Conservation (phyloP, 2,329 filamentous ascomycete species). For the Sclerotinia trifoliorum region DNA sequence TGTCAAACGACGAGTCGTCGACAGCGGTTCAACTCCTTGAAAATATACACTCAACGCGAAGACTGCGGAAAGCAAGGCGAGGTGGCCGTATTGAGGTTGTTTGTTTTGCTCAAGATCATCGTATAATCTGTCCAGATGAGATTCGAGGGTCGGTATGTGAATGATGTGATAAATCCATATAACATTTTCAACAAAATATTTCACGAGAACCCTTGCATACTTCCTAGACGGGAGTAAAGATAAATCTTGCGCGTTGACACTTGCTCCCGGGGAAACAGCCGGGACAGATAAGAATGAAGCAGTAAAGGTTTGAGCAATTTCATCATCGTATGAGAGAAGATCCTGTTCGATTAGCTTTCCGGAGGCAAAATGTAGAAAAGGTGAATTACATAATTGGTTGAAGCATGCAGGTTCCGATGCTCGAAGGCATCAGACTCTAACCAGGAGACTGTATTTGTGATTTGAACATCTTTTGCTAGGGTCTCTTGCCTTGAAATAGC, state of each 20-base stretch:
- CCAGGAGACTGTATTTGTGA: slow-evolving; percentile 15
- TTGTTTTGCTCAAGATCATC: slow-evolving; percentile 24
- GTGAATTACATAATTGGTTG: background rate
- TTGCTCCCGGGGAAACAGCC: background rate
- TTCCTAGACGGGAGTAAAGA: slow-evolving; percentile 26
- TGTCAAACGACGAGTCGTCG: slow-evolving; percentile 24
- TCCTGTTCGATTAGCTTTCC: background rate
- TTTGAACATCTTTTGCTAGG: slow-evolving; percentile 8
- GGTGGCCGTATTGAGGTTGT: slow-evolving; percentile 24
- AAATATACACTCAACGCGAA: slow-evolving; percentile 32
- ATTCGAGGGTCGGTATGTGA: slow-evolving; percentile 31
- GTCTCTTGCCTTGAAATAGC: background rate
- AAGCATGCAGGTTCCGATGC: background rate
- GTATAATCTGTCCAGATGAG: slow-evolving; percentile 26
- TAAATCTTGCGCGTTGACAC: slow-evolving; percentile 22
- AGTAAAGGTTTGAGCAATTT: slow-evolving; percentile 26
- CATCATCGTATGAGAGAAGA: slow-evolving; percentile 5
- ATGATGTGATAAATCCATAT: slow-evolving; percentile 33
- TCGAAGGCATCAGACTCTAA: slow-evolving; percentile 21
- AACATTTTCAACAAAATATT: slow-evolving; percentile 29
- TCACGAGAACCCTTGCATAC: slow-evolving; percentile 25
- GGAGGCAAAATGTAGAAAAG: background rate
- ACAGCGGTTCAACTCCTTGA: slow-evolving; percentile 15
- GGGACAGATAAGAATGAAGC: slow-evolving; percentile 26
- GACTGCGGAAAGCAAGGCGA: slow-evolving; percentile 29